phyloP scores from a whole-genome alignment of 2,329 filamentous ascomycete species.

The Verticillium nonalfalfae region DNA sequence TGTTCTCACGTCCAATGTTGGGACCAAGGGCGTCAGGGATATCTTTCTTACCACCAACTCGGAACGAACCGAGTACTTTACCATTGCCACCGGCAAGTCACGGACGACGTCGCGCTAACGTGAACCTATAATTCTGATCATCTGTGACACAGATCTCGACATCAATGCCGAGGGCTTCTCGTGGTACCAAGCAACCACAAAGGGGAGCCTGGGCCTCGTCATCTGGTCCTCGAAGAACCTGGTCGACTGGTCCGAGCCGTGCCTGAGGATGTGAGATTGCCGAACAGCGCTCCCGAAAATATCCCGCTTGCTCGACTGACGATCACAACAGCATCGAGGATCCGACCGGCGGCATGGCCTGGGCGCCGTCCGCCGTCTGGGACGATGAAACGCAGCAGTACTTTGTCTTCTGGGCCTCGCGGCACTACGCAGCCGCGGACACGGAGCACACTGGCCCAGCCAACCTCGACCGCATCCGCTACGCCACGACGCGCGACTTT shows the following conservation, averaged over 20 bases:
- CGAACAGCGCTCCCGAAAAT: not conserved
- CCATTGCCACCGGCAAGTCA: slow-evolving; percentile 25
- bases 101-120: not conserved
- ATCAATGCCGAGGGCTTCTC: slow-evolving; percentile 25
- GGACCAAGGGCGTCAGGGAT: slow-evolving; percentile 25
- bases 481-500: slow-evolving; percentile 45
- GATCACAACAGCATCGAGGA: slow-evolving; percentile 18
- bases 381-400: slow-evolving; percentile 28
- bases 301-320: not conserved
- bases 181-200: slow-evolving; percentile 26
- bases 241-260: slow-evolving; percentile 24
- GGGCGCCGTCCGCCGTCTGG: slow-evolving; percentile 30
- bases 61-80: slow-evolving; percentile 24
- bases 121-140: not conserved
- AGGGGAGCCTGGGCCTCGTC: slow-evolving; percentile 26
- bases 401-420: slow-evolving; percentile 41
- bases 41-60: slow-evolving; percentile 25
- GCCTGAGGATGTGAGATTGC: slow-evolving; percentile 12
- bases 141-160: slow-evolving; percentile 21
- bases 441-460: slow-evolving; percentile 35
- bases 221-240: slow-evolving; percentile 28
- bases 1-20: slow-evolving; percentile 24
- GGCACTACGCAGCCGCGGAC: slow-evolving; percentile 35
- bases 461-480: slow-evolving; percentile 35
- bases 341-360: slow-evolving; percentile 27